Evolutionary conservation across 2,329 filamentous ascomycete genomes (phyloP), one percentile per base, ranked within the genome.

Genomic region (Coniochaeta hoffmannii): DNA sequence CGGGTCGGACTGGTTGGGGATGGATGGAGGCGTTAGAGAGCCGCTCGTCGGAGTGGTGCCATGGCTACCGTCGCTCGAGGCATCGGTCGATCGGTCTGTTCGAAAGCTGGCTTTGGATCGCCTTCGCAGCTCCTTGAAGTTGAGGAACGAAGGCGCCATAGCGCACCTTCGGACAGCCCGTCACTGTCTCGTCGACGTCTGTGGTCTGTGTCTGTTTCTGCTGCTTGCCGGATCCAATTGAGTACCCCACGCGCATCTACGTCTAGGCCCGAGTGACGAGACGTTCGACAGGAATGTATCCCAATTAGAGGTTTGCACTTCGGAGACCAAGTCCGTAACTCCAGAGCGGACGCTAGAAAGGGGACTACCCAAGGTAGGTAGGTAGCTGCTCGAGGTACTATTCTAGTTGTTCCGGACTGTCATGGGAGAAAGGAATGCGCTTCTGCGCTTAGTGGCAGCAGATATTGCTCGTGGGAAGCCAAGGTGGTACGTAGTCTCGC

Each of bases 21-120:
- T 79, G n/a, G 87, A 88, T 0, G 89, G 88, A 35, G 89, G 88
- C 51, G 90, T 91, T 46, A 86, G 74, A 51, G 87, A 87, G 64
- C 85, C 89, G 66, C 80, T 88, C 12, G 83, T 84, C 35, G 82
- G 81, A 53, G 83, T 78, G 31, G 81, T 83, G 62, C 78, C 80
- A 63, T 82, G 78, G 65, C 77, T 80, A 38, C 78, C 80, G 66
- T 83, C 82, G 68, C 81, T 85, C 50, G 81, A 82, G 9, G 78
- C 79, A 63, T 87, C 82, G 50, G 79, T 82, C 38, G 83, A 83
- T 58, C 76, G 78, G 38, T 81, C 80, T 50, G 83, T 85, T 57
- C 81, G 83, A 72, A 91, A 87, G 75, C 85, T 91, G 58, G 85
- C 81, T 69, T 79, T 86, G 56, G 89, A 94, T 63, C 87, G 86